Base-by-base conservation (phyloP, 2,329 filamentous ascomycete genomes). In the Amesomyces nigricolor region DNA sequence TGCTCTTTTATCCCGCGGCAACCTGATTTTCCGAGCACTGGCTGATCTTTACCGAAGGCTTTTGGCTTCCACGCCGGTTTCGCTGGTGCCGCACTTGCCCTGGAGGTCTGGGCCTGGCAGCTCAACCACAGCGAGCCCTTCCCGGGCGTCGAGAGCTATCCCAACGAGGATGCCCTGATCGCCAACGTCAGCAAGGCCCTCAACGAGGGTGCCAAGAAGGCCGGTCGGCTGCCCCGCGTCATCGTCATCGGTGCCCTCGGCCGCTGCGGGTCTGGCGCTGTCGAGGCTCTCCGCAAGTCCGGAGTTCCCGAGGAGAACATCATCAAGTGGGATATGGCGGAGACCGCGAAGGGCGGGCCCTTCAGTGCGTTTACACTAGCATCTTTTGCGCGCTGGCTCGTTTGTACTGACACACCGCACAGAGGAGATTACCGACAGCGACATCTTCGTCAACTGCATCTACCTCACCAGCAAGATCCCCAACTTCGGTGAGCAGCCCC, bases 401-500 rank as follows among this genome's bases (percentile, higher is more conserved):
- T 8, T 10, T 4, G 11, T 13, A 42, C 56, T 64, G 47, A 63
- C 52, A 19, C 17, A 11, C 11, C 4, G n/a, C 16, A 14, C 57
- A 65, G 72, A 77, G 60, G 89, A 94, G 74, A 91, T 95, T 65
- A 76, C 85, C 46, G 81, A 89, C 71, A 80, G 76, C 58, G 85
- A 89, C 65, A 86, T 90, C 67, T 89, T 91, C 68, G 78, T 94
- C 70, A 95, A 94, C 77, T 91, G 87, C 80, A 92, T 96, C 70
- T 96, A 96, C 74, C 83, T 96, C 42, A 62, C 63, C 58, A 62
- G 83, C 63, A 82, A 86, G 69, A 91, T 94, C 63, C 87, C 89
- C 26, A 87, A 87, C 35, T 96, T 96, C 69, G 62, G 63, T 64
- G 42, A 48, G 45, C 13, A 2, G 8, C 11, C 16, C 38, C 22